Conservation (phyloP, 495 filamentous ascomycete species). For the Aspergillus coremiiformis region DNA sequence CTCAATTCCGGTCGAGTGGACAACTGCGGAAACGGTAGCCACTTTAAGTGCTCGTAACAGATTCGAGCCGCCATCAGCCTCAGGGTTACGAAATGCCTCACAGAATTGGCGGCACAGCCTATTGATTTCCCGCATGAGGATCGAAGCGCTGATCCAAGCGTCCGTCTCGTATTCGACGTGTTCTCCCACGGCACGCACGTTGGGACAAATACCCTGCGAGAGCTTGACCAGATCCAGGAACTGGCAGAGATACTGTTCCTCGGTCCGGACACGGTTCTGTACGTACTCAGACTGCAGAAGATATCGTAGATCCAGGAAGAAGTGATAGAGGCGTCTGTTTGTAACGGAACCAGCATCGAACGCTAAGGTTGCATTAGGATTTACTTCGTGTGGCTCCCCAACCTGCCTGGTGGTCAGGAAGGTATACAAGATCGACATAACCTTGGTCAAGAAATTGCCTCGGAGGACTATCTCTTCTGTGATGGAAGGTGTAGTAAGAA, state of each 20-base stretch:
- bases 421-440: constrained; percentile 94
- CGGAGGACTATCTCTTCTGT: constrained; percentile 88
- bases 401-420: constrained; percentile 95
- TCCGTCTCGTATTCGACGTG: constrained; percentile 98
- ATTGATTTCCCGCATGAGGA: constrained; percentile 93
- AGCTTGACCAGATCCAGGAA: constrained; percentile 94
- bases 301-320: constrained; percentile 88
- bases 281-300: constrained; percentile 82
- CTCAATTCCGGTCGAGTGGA: constrained; percentile 85
- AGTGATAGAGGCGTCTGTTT: constrained; percentile 92
- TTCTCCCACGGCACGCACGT: constrained; percentile 81
- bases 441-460: constrained; percentile 92
- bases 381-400: constrained; percentile 80
- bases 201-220: constrained; percentile 94
- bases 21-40: constrained; percentile 67
- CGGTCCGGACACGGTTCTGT: constrained; percentile 68
- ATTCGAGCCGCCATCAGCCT: constrained; percentile 49
- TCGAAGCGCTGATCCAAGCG: constrained; percentile 91
- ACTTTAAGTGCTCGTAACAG: constrained; percentile 67
- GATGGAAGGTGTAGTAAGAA: constrained; percentile 93
- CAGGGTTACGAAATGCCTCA: constrained; percentile 69
- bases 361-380: constrained; percentile 72
- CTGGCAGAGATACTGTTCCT: constrained; percentile 82
- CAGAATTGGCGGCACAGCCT: constrained; percentile 80
- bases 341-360: constrained; percentile 91